phyloP scores from a whole-genome alignment of 306 rosid genomes.

The Clitoria ternatea region DNA sequence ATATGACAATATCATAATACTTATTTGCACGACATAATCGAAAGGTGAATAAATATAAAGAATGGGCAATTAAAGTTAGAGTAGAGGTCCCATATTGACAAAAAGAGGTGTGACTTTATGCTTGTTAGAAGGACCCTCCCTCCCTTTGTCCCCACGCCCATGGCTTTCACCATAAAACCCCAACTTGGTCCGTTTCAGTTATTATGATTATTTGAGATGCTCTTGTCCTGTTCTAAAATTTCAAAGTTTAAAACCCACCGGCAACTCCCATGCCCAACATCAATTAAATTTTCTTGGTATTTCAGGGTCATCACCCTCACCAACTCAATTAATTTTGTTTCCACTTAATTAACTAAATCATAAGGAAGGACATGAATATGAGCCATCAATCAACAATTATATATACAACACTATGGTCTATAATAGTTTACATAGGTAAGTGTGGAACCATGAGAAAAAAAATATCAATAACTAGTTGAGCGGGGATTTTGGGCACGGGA shows the following conservation, averaged over 20 bases:
- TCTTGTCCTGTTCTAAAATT: slow-evolving; percentile 6
- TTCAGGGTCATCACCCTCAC: not conserved
- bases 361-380: not conserved
- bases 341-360: not conserved
- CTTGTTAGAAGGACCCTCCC: slow-evolving; percentile 35
- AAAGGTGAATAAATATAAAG: not conserved
- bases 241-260: not conserved
- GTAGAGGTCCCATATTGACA: slow-evolving; percentile 31
- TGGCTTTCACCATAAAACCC: slow-evolving; percentile 33
- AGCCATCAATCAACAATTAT: not conserved
- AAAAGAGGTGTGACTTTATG: slow-evolving; percentile 42
- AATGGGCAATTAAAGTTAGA: slow-evolving; percentile 20
- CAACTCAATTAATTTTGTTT: not conserved
- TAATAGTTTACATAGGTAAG: not conserved
- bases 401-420: not conserved
- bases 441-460: not conserved
- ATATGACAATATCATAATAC: too few relatives aligned
- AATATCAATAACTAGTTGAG: not conserved
- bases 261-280: not conserved
- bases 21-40: too few relatives aligned
- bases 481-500: not conserved
- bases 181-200: slow-evolving; percentile 42
- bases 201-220: not conserved
- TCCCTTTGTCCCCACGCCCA: not conserved
- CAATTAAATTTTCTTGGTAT: not conserved